Evolutionary conservation across 176 grass and related monocot genomes (phyloP), one percentile per base, ranked within the genome.

Genomic region (Juncus inflexus): DNA sequence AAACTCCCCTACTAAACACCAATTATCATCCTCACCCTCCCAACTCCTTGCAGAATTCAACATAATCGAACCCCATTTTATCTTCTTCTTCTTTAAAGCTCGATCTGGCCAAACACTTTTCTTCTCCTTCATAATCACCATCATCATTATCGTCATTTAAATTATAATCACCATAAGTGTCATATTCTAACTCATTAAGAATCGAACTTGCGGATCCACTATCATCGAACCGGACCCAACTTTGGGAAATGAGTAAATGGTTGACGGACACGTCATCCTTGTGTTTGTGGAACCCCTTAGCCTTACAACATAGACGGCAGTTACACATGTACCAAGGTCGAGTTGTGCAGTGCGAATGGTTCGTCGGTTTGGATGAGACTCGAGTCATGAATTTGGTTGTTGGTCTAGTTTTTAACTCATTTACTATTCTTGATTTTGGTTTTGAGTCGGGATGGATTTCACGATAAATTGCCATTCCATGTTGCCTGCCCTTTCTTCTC

Each of bases 401-500:
- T 1, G 64, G 64, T 67, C 47, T 15, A 36, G 64, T 53, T 66
- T 66, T 15, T 52, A 66, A 51, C 15, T 37, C 10, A 42, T 67
- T 67, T 3, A 52, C 1, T 65, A 65, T 28, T 45, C 64, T 67
- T 15, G 63, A 42, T 67, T 67, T 53, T 51, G 64, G 14, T 67
- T 51, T 67, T n/a, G 9, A 50, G 35, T 7, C 40, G 12, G 64
- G 9, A 67, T 53, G 12, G 14, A 67, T 37, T 7, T 37, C 41
- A 15, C 50, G 16, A 70, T 56, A 7, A 19, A 67, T 3, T 35
- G 51, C 64, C 64, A 67, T 67, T 11, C 64, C 64, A 67, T 51
- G 64, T 52, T 67, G 64, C 6, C 64, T 67, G 14, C 64, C 64
- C 15, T 67, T 42, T 67, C 64, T 67, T 67, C 43, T 67, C 64